Percentiles rank a stretch among this genome's conserved stretches.
These are phyloP conservation scores for Leavenworthia alabamica DNA, from an alignment of 345 rosid genomes.

Conservation along the genomic window DNA sequence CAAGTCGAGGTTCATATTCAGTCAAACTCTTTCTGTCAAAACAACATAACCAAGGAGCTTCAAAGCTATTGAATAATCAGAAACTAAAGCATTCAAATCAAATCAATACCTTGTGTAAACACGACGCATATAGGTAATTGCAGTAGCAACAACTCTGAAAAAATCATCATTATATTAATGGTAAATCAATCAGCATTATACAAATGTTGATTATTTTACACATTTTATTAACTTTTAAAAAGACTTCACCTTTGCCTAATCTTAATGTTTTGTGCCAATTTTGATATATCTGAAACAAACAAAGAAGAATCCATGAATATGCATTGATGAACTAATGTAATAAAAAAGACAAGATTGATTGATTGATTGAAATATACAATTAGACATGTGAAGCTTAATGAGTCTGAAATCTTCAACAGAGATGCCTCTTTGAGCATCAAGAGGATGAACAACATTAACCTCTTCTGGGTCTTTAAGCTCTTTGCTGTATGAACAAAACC, in stretches of 20 bases:
- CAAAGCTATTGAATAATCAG: neutral
- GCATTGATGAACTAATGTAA: neutral
- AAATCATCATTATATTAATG: neutral
- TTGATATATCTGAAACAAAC: conserved; percentile 54
- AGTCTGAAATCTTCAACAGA: conserved; percentile 83
- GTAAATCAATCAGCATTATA: conserved; percentile 13
- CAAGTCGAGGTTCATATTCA: conserved; percentile 89
- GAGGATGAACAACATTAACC: conserved; percentile 60
- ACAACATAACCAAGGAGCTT: neutral
- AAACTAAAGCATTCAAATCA: neutral
- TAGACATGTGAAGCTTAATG: conserved; percentile 79
- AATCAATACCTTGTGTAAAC: conserved; percentile 71
- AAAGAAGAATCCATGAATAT: neutral
- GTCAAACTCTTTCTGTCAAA: conserved; percentile 77
- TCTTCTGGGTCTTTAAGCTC: conserved; percentile 85
- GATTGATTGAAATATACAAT: conserved; percentile 35
- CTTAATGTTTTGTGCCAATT: conserved; percentile 75
- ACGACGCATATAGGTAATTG: conserved; percentile 90
- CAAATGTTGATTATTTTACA: neutral
- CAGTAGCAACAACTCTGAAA: conserved; percentile 92
- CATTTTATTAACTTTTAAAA: neutral
- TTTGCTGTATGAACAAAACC: conserved; percentile 43
- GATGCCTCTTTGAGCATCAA: conserved; percentile 74
- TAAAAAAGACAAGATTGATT: conserved; percentile 8
- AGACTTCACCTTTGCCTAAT: conserved; percentile 85